phyloP scores from a whole-genome alignment of 2,329 filamentous ascomycete species.

The Cladosporium austrohemisphaericum region DNA sequence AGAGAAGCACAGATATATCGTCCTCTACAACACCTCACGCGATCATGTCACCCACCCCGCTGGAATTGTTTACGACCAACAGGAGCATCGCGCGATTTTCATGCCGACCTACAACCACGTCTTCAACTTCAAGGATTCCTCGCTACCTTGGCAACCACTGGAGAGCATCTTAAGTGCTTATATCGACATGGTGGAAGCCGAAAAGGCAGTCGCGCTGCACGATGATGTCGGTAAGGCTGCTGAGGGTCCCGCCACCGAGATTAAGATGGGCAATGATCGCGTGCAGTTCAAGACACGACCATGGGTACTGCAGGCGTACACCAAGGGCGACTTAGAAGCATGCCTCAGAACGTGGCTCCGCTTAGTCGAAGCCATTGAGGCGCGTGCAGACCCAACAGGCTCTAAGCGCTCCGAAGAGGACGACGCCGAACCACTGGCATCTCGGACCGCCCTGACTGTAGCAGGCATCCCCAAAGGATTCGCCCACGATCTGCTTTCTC shows the following conservation, averaged over 20 bases:
- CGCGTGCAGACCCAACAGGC: conserved; percentile 21
- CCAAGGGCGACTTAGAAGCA: conserved; percentile 27
- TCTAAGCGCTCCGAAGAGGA: conserved; percentile 24
- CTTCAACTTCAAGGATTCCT: conserved; percentile 28
- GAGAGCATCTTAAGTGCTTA: conserved; percentile 32
- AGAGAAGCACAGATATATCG: conserved; percentile 30
- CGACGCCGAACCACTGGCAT: conserved; percentile 28
- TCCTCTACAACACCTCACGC: conserved; percentile 29
- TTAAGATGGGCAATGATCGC: conserved; percentile 18
- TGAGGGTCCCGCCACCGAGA: conserved; percentile 18
- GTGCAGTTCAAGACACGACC: conserved; percentile 26
- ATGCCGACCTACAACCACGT: conserved; percentile 35
- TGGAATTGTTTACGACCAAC: conserved; percentile 32
- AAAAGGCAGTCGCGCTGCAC: conserved; percentile 32
- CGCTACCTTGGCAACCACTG: conserved; percentile 34
- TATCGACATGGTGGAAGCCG: conserved; percentile 34
- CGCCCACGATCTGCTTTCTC: conserved; percentile 31
- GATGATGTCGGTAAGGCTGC: conserved; percentile 19
- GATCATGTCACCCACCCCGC: conserved; percentile 30
- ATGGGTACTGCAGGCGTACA: conserved; percentile 34
- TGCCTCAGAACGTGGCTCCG: conserved; percentile 30
- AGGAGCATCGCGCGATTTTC: conserved; percentile 28
- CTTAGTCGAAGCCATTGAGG: conserved; percentile 30
- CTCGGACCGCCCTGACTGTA: conserved; percentile 28
- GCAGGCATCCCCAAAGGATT: conserved; percentile 31